Evolutionary conservation across 2,329 filamentous ascomycete genomes (phyloP), one percentile per base, ranked within the genome.

Genomic region (Massarina eburnea): DNA sequence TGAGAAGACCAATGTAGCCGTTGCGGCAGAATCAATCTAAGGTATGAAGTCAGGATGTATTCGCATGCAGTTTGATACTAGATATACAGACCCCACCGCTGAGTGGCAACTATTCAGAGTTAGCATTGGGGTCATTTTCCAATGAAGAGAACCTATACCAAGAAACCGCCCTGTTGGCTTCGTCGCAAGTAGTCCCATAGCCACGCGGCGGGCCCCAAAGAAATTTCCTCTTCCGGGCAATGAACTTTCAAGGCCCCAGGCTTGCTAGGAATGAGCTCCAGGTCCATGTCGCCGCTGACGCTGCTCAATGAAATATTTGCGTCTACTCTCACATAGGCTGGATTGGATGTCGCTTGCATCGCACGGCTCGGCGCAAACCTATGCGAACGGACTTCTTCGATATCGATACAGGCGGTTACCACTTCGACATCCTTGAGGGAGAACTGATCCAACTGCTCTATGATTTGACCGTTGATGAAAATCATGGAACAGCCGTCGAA

Each of bases 371-470:
- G 75, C 0, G 75, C 72, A n/a, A 71, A 80, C 0, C 86, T 74
- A 56, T 77, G 84, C 1, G 77, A 73, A 24, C 85, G 74, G 5
- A 92, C 86, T 52, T 89, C 83, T 58, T 92, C 88, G 2, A 84
- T 64, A 45, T 84, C 81, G 0, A 82, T 76, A 1, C 78, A 74
- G 1, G 78, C 80, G 3, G 80, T 76, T 27, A 81, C 70, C 3
- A 81, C 79, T 44, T 80, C 74, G 7, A 49, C 47, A 44, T 62
- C 57, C 8, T 52, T 77, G n/a, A 87, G 65, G 12, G 75, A 79
- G 67, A 88, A 88, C 56, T 88, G 85, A 1, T 78, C 78, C 2
- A 80, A 83, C 62, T 88, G 84, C 1, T 82, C 83, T 1, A 88
- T 74, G 33, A 85, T 78, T 14, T 80, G 75, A 8, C 83, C 84